A percentile compares a stretch with the other conserved stretches of the same genome.
phyloP scores from a whole-genome alignment of 257 asterid species.

The Hygrophila difformis region DNA sequence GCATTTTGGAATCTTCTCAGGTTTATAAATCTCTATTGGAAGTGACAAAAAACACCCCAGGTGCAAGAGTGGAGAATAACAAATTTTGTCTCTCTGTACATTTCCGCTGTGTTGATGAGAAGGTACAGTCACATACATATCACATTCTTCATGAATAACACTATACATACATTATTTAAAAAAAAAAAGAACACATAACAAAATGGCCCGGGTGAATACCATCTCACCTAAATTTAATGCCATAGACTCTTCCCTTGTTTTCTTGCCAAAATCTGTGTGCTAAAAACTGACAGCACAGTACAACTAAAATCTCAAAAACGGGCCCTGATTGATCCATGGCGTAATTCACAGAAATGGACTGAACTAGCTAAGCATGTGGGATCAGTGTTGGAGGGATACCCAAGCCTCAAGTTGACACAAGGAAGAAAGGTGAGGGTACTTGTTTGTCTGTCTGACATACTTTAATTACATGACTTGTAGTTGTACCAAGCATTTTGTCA shows the following conservation, averaged over 20 bases:
- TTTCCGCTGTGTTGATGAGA: slow-evolving; percentile 88
- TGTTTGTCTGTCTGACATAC: too few species aligned
- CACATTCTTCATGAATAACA: too few species aligned
- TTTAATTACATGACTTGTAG: too few species aligned
- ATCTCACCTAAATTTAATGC: too few species aligned
- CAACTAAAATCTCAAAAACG: too few species aligned
- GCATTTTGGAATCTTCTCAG: slow-evolving; percentile 20
- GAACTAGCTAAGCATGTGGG: slow-evolving; percentile 77
- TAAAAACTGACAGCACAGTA: too few species aligned
- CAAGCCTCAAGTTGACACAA: slow-evolving; percentile 65
- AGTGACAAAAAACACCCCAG: slow-evolving; percentile 59
- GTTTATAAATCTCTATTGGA: slow-evolving; percentile 59
- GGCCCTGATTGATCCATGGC: too few species aligned
- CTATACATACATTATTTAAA: too few species aligned
- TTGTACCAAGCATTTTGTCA: too few species aligned
- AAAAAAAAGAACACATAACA: neutral
- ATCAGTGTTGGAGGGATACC: slow-evolving; percentile 70
- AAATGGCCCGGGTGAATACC: too few species aligned
- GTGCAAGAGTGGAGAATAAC: slow-evolving; percentile 85
- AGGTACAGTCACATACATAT: too few species aligned
- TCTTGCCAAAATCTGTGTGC: neutral
- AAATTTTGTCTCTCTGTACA: slow-evolving; percentile 90
- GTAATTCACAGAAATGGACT: slow-evolving; percentile 56
- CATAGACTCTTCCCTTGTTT: too few species aligned
- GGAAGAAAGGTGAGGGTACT: slow-evolving; percentile 63